Conservation (phyloP, 306 rosid species). For the Vigna angularis region DNA sequence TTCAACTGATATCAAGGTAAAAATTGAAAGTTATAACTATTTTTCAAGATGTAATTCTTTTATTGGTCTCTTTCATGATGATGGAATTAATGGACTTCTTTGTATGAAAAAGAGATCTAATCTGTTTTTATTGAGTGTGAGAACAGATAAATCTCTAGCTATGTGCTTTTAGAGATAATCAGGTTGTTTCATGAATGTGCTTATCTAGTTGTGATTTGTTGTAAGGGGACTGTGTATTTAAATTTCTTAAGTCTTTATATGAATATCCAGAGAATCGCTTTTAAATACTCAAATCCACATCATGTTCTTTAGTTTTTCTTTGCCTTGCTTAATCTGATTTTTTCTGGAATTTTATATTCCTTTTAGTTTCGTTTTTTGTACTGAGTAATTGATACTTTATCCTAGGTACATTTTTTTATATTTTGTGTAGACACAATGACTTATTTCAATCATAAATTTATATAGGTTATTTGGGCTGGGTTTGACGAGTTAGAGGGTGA, state of each 20-base stretch:
- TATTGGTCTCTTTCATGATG: not conserved
- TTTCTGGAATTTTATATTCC: not conserved
- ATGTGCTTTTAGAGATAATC: not conserved
- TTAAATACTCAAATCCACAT: not conserved
- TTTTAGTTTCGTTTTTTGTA: constrained; percentile 12
- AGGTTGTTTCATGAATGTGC: constrained; percentile 4
- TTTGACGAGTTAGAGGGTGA: constrained; percentile 90
- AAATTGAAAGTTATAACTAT: not conserved
- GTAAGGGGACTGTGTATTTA: not conserved
- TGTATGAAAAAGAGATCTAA: not conserved
- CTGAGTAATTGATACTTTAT: not conserved
- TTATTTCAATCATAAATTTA: constrained; percentile 35
- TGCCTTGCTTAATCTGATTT: constrained; percentile 13
- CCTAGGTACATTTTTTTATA: not conserved
- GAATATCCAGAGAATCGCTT: not conserved
- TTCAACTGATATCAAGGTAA: constrained; percentile 5
- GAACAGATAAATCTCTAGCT: not conserved
- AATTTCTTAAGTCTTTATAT: not conserved
- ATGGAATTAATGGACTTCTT: constrained; percentile 4
- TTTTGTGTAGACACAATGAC: constrained; percentile 5
- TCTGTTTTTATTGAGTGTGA: not conserved
- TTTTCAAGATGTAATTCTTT: not conserved
- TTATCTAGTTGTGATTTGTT: not conserved
- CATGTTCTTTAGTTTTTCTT: constrained; percentile 11
- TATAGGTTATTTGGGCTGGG: constrained; percentile 94